Evolutionary conservation across 345 rosid genomes (phyloP).

Genomic region (Euclidium syriacum): DNA sequence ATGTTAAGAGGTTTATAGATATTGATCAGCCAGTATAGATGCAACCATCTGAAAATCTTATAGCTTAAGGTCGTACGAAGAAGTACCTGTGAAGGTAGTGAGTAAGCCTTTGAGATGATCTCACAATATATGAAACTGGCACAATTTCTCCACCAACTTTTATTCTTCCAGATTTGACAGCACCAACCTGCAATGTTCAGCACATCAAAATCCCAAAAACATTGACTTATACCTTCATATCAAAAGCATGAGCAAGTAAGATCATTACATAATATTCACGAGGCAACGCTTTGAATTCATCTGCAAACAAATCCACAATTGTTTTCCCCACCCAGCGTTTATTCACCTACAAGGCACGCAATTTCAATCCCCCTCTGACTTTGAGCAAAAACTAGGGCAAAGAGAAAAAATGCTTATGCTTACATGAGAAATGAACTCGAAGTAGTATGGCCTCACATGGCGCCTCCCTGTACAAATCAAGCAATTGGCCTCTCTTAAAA

Average conservation of each 20-base stretch:
- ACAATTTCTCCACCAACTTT: slow-evolving; percentile 77
- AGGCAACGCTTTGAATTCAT: slow-evolving; percentile 81
- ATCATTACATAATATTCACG: slow-evolving; percentile 89
- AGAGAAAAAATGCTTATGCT: slow-evolving; percentile 26
- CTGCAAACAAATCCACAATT: slow-evolving; percentile 78
- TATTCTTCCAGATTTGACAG: slow-evolving; percentile 78
- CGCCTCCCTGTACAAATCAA: slow-evolving; percentile 54
- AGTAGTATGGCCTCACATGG: slow-evolving; percentile 78
- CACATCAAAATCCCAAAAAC: too few relatives aligned
- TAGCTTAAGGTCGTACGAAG: too few relatives aligned
- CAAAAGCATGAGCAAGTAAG: neutral
- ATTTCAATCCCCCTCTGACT: neutral
- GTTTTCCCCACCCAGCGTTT: slow-evolving; percentile 92
- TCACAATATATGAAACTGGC: slow-evolving; percentile 69
- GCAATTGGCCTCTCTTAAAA: too few relatives aligned
- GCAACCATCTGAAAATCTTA: too few relatives aligned
- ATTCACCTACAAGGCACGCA: slow-evolving; percentile 52
- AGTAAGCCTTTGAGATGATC: slow-evolving; percentile 73
- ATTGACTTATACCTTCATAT: neutral
- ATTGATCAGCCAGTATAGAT: neutral
- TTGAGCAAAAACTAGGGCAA: too few relatives aligned
- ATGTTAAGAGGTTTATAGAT: too few relatives aligned
- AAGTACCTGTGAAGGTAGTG: slow-evolving; percentile 81
- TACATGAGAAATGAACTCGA: slow-evolving; percentile 88
- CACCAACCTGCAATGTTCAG: slow-evolving; percentile 75